A percentile compares a stretch with the other conserved stretches of the same genome.
phyloP scores from a whole-genome alignment of 1,284 basidiomycete genomes.

The Fomitopsis schrenkii region DNA sequence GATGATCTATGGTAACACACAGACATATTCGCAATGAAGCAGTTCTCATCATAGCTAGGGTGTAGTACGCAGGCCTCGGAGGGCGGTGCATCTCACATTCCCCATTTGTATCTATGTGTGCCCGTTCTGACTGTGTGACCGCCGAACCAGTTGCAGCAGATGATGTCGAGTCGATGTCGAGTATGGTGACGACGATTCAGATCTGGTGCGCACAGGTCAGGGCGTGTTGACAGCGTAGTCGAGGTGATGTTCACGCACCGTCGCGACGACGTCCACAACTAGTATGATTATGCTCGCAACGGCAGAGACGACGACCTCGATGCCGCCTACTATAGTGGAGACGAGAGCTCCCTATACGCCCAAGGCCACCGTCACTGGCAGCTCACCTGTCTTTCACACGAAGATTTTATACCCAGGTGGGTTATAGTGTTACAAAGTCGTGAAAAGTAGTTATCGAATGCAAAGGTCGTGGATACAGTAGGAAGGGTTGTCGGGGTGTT shows the following conservation, averaged over 20 bases:
- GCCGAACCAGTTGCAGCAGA: slow-evolving; percentile 54
- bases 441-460: too few relatives aligned
- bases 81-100: background rate
- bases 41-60: too few relatives aligned
- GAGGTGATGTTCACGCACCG: slow-evolving; percentile 32
- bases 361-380: background rate
- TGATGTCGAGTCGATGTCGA: slow-evolving; percentile 52
- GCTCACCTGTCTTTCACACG: background rate
- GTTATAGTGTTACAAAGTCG: too few relatives aligned
- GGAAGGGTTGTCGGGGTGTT: too few relatives aligned
- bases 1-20: too few relatives aligned
- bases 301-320: slow-evolving; percentile 53
- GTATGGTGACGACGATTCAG: slow-evolving; percentile 63
- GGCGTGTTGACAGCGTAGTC: background rate
- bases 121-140: slow-evolving; percentile 34
- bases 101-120: slow-evolving; percentile 19
- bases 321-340: slow-evolving; percentile 54
- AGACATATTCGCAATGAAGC: too few relatives aligned
- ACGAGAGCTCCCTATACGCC: slow-evolving; percentile 50
- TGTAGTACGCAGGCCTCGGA: too few relatives aligned
- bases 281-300: slow-evolving; percentile 54
- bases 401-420: too few relatives aligned
- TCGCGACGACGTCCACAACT: slow-evolving; percentile 53
- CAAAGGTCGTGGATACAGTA: too few relatives aligned
- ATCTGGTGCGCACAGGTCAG: slow-evolving; percentile 27